These are phyloP conservation scores for Arabidopsis arenosa DNA, from an alignment of 345 rosid genomes.

Conservation along the genomic window DNA sequence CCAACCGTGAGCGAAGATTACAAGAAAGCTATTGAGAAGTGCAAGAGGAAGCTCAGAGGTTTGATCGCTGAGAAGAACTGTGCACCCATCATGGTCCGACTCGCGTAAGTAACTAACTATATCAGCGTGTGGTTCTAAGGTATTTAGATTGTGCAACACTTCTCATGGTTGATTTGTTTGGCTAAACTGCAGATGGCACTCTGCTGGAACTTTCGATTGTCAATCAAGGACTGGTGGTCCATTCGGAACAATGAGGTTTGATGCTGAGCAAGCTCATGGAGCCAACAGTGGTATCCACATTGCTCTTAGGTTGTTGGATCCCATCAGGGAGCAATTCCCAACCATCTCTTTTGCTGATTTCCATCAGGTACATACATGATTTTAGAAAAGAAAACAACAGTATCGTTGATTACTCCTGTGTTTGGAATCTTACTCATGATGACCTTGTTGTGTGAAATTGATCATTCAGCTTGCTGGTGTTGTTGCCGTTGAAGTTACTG, in stretches of 20 bases:
- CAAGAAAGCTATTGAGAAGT: conserved; percentile 75
- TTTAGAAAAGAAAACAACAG: too few relatives aligned
- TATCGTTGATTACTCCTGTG: too few relatives aligned
- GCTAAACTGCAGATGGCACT: conserved; percentile 77
- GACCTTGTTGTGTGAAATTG: background rate
- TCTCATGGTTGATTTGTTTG: conserved; percentile 10
- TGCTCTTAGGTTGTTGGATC: conserved; percentile 84
- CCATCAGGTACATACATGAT: conserved; percentile 64
- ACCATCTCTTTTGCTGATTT: conserved; percentile 72
- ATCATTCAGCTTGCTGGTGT: conserved; percentile 78
- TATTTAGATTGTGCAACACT: background rate
- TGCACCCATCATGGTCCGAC: conserved; percentile 93
- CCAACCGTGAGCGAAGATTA: conserved; percentile 86
- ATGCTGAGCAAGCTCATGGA: conserved; percentile 73
- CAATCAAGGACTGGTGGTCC: conserved; percentile 91
- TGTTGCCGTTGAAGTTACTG: conserved; percentile 90
- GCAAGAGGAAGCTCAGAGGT: conserved; percentile 85
- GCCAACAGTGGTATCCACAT: conserved; percentile 90
- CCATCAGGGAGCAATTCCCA: conserved; percentile 85
- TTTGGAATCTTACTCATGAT: background rate
- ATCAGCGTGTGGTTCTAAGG: background rate
- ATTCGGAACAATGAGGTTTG: conserved; percentile 79
- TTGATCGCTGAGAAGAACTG: conserved; percentile 89
- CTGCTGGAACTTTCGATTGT: conserved; percentile 92
- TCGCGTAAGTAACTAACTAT: conserved; percentile 60